Conservation (phyloP, 441 rosid genomes). For the Erodium trifolium region DNA sequence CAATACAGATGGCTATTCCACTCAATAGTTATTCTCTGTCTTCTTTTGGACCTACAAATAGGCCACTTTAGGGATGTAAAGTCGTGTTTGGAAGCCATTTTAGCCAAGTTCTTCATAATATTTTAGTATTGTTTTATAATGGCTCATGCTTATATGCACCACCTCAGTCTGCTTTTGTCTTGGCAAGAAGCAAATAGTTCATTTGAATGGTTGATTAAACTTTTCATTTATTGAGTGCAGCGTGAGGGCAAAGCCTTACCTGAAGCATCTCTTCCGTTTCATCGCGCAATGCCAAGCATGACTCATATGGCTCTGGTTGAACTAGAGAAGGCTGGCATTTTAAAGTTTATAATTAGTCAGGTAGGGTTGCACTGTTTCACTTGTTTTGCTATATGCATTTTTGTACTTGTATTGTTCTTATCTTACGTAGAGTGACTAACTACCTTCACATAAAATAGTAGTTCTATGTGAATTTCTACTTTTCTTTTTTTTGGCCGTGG, state of each 20-base stretch:
- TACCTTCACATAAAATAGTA: conserved; percentile 3
- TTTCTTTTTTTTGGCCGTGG: not conserved
- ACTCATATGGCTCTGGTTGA: conserved; percentile 96
- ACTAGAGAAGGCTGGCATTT: conserved; percentile 75
- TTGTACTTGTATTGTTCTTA: not conserved
- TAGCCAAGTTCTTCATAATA: not conserved
- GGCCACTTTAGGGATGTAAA: not conserved
- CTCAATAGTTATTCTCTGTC: not conserved
- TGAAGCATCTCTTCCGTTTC: conserved; percentile 83
- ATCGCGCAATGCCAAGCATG: conserved; percentile 90
- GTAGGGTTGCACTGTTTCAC: conserved; percentile 26
- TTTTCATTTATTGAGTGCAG: conserved; percentile 33
- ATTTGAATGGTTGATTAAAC: conserved; percentile 11
- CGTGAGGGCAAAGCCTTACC: conserved; percentile 84
- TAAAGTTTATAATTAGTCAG: conserved; percentile 86
- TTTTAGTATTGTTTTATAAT: not conserved
- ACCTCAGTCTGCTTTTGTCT: not conserved
- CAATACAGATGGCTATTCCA: not conserved
- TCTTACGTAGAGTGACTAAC: not conserved
- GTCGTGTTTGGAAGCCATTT: not conserved
- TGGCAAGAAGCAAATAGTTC: conserved; percentile 7
- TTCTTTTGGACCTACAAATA: not conserved
- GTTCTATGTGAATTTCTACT: not conserved
- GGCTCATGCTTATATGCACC: not conserved
- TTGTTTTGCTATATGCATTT: conserved; percentile 4